phyloP scores from a whole-genome alignment of 202 grass and related monocot genomes.

The Panicum virgatum region DNA sequence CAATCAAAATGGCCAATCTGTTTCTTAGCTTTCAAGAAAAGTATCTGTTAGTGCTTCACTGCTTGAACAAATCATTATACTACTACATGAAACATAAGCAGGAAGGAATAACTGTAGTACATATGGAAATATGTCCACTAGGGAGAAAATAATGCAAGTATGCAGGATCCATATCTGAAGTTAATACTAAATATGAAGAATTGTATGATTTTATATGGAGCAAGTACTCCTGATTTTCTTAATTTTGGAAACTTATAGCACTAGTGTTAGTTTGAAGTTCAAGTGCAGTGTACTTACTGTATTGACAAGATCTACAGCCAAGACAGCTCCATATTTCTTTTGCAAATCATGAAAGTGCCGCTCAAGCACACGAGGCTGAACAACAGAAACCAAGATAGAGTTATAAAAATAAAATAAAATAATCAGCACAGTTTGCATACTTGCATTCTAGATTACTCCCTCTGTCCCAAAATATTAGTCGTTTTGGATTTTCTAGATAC shows the following conservation, averaged over 20 bases:
- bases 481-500: no score
- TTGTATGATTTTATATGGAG: constrained; percentile 7
- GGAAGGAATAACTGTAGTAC: neutral
- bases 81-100: constrained; percentile 1
- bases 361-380: constrained; percentile 73
- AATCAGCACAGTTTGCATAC: neutral
- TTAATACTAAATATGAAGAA: constrained; percentile 16
- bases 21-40: no score
- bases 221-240: neutral
- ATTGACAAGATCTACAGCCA: constrained; percentile 94
- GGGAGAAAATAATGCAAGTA: constrained; percentile 1
- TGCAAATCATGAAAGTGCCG: constrained; percentile 80
- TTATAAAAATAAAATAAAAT: constrained; percentile 24
- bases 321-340: constrained; percentile 84
- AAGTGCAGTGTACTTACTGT: constrained; percentile 53
- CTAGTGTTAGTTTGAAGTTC: neutral
- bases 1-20: neutral
- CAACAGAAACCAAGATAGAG: constrained; percentile 30
- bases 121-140: constrained; percentile 7
- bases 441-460: neutral
- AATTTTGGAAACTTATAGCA: constrained; percentile 8
- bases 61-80: constrained; percentile 13
- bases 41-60: neutral
- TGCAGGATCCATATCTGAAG: constrained; percentile 19
- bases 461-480: no score